Base-by-base conservation (phyloP, 2,329 filamentous ascomycete genomes). In the Pestalotiopsis sp. region DNA sequence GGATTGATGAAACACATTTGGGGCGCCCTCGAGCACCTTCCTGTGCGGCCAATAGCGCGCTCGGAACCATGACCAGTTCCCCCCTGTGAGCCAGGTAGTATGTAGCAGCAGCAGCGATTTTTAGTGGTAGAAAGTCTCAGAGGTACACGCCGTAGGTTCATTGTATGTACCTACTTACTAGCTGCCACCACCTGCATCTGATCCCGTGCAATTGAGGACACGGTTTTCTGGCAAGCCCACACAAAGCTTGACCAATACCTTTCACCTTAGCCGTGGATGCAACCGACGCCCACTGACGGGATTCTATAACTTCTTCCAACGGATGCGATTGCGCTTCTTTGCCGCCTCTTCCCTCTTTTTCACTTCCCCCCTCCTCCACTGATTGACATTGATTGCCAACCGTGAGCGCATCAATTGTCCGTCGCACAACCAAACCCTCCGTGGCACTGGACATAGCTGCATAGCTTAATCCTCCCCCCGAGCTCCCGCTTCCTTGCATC, bases 171-270 rank as follows among this genome's bases (percentile, higher is more conserved):
- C 4, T 52, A 52, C 45, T 45, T n/a, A 45, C 41, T 49, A 49
- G n/a, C 13, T 49, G 41, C n/a, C 41, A 52, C 45, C 45, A 52
- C 45, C 45, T 52, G 45, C 45, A 52, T 52, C 17, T 52, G 45
- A 52, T 52, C 45, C 45, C 45, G 45, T 52, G 45, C 72, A 76
- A 76, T 78, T 78, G 76, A 78, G 76, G 76, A 78, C 76, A 78
- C 76, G 76, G 76, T 78, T 77, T 76, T 74, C 73, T 69, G 72
- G 45, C 45, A 17, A 52, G 45, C 45, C 45, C 72, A 75, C 70
- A 56, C 20, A 45, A 64, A 45, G 38, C 38, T 45, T 64, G 45
- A 49, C 61, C 61, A 31, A 27, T 39, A 36, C n/a, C 41, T 49
- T 38, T 64, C 31, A 64, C 39, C 39, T 52, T 20, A 6, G 20